phyloP scores from a whole-genome alignment of 2,329 filamentous ascomycete genomes.

The Pseudogymnoascus sp. region DNA sequence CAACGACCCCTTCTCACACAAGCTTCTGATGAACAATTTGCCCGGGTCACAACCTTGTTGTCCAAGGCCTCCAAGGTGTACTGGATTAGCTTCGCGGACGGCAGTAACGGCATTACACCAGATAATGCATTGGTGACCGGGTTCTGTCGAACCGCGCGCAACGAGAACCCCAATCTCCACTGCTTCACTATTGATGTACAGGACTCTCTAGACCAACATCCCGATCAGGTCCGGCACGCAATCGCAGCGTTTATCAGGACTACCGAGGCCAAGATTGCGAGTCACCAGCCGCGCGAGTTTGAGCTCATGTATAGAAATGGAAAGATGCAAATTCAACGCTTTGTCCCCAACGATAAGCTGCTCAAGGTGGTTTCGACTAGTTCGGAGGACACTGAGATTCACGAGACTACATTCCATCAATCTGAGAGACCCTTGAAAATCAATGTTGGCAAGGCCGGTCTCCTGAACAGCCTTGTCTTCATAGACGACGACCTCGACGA shows the following conservation, averaged over 20 bases:
- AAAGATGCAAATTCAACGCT: neutral
- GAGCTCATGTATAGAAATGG: neutral
- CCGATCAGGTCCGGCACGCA: neutral
- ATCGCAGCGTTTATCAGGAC: neutral
- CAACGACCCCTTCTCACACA: neutral
- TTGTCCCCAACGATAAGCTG: neutral
- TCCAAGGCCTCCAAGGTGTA: neutral
- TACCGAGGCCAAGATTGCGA: neutral
- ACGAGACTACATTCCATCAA: neutral
- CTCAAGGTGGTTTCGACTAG: neutral
- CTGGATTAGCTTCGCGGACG: slow-evolving; percentile 11
- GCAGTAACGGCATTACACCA: slow-evolving; percentile 9
- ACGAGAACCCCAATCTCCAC: slow-evolving; percentile 13
- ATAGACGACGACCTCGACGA: neutral
- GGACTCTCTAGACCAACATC: neutral
- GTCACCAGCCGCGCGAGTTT: neutral
- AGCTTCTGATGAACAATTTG: neutral
- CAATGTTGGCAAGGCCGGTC: neutral
- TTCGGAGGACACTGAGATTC: neutral
- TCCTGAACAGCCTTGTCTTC: neutral
- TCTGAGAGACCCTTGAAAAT: neutral
- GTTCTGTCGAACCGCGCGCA: slow-evolving; percentile 13
- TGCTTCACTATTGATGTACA: slow-evolving; percentile 15
- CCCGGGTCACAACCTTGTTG: neutral
- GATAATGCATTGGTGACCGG: slow-evolving; percentile 13